Conservation (phyloP, 1,139 yeast genomes). For the Schwanniomyces etchellsii region DNA sequence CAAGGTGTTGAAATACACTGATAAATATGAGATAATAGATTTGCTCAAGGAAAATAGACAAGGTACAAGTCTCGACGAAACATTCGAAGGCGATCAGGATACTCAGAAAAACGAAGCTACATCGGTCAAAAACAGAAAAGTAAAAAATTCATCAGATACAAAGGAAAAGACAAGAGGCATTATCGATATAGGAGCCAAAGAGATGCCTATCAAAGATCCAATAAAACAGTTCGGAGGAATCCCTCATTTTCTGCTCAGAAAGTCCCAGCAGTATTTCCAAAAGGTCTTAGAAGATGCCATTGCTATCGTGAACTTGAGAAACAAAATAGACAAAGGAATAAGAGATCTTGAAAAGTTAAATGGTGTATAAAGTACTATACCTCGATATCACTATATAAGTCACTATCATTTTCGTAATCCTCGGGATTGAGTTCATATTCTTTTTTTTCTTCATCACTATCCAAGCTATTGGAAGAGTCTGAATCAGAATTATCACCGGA, state of each 20-base stretch:
- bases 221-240: slow-evolving; percentile 46
- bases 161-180: not conserved
- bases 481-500: slow-evolving; percentile 9
- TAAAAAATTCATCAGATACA: not conserved
- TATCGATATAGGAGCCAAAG: slow-evolving; percentile 2
- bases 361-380: slow-evolving; percentile 5
- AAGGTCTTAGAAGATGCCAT: slow-evolving; percentile 23
- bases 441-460: slow-evolving; percentile 17
- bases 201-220: slow-evolving; percentile 26
- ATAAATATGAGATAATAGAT: slow-evolving; percentile 12
- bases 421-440: slow-evolving; percentile 35
- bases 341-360: slow-evolving; percentile 12
- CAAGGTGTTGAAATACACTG: slow-evolving; percentile 10
- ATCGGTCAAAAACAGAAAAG: not conserved
- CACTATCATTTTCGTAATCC: slow-evolving; percentile 46
- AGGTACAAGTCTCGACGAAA: slow-evolving; percentile 1
- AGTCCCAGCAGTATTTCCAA: slow-evolving; percentile 34
- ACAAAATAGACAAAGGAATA: slow-evolving; percentile 14
- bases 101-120: not conserved
- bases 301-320: slow-evolving; percentile 20
- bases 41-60: slow-evolving; percentile 2
- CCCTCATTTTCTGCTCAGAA: slow-evolving; percentile 37
- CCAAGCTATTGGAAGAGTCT: slow-evolving; percentile 3
- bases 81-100: slow-evolving; percentile 4
- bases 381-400: slow-evolving; percentile 41